Evolutionary conservation across 148 eudicot species (phyloP), one percentile per base, ranked within the genome.

Genomic region (Diospyros kaki): DNA sequence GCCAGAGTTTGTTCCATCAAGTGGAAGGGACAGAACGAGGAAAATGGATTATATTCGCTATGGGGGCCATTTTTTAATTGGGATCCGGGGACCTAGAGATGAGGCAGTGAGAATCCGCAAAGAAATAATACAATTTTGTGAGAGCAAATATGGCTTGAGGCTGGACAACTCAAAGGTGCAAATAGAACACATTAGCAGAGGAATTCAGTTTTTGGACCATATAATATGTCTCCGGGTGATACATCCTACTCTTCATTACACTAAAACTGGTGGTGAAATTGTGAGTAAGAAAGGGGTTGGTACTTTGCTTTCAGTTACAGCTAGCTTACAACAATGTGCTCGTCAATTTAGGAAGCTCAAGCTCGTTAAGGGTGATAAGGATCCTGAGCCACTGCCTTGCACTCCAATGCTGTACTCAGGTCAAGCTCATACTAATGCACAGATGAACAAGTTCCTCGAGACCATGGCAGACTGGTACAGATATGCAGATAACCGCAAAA

Each of bases 1-100:
- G 99, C 99, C 97, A 1, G 99, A 95, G 85, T 95, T 95, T 85
- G 96, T 95, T 51, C 99, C 97, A 2, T 83, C 96, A n/a, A 84
- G 89, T 69, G 93, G 94, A 71, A 87, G 80, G 73, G 94, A 90
- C 68, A 88, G 89, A 77, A 88, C 97, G 2, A 87, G 86, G 51
- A 95, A 87, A 77, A 92, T 95, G 97, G 97, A 95, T 81, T 95
- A 89, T 66, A 83, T 95, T 51, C 79, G 99, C 59, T 89, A 77
- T 76, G 99, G 92, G 18, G 93, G 92, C 67, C 96, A 95, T 89
- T 84, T 95, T 79, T 81, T 95, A 70, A 75, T 95, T 68, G 99
- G 97, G 4, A 86, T 95, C 67, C 84, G 94, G 73, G 99, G 99
- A 64, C 86, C 97, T n/a, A 86, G 97, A 75, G 89, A 90, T 75